Conservation (phyloP, 495 filamentous ascomycete genomes). For the Bombardia bombarda region DNA sequence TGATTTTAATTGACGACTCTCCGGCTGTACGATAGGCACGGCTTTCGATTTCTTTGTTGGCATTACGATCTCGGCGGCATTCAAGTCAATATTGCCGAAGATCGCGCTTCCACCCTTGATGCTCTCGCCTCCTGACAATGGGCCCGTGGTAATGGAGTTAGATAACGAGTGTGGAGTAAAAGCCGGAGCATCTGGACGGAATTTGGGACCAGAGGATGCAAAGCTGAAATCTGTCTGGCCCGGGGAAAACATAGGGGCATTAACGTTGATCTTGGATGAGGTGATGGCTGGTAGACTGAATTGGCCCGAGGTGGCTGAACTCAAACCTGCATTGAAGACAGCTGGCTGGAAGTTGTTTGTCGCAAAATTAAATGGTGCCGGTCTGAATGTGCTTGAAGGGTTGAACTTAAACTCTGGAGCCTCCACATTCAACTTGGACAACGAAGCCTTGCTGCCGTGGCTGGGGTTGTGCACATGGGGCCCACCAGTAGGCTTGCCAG, state of each 20-base stretch:
- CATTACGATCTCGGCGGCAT: constrained; percentile 47
- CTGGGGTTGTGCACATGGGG: constrained; percentile 23
- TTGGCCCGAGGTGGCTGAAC: constrained; percentile 26
- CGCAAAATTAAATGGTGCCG: constrained; percentile 49
- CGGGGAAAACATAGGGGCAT: constrained; percentile 66
- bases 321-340: constrained; percentile 28
- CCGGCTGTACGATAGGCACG: constrained; percentile 69
- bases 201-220: constrained; percentile 55
- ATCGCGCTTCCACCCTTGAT: constrained; percentile 45
- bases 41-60: constrained; percentile 67
- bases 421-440: constrained; percentile 75
- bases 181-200: constrained; percentile 73
- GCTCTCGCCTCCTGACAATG: constrained; percentile 28
- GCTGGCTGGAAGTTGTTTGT: constrained; percentile 47
- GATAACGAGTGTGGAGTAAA: constrained; percentile 58
- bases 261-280: constrained; percentile 53
- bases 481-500: constrained; percentile 23
- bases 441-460: constrained; percentile 58
- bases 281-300: constrained; percentile 28
- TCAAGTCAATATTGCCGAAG: constrained; percentile 66
- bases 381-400: constrained; percentile 52
- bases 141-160: constrained; percentile 28
- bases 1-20: constrained; percentile 32
- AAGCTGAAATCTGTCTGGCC: constrained; percentile 65
- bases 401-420: constrained; percentile 85